phyloP scores from a whole-genome alignment of 805 yeast genomes.

The Komagataella phaffii region DNA sequence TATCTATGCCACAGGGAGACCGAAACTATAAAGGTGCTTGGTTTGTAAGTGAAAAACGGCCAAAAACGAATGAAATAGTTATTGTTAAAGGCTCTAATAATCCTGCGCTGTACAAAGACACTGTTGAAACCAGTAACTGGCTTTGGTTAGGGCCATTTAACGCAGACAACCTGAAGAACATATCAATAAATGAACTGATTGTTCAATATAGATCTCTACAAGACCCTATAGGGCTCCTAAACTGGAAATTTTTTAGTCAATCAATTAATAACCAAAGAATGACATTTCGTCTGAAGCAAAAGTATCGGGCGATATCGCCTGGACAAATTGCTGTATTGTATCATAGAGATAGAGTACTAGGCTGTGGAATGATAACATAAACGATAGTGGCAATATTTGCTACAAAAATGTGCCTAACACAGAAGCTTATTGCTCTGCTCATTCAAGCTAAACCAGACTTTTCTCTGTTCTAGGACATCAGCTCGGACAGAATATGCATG shows the following conservation, averaged over 20 bases:
- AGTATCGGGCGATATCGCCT: slow-evolving; percentile 68
- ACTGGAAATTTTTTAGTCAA: slow-evolving; percentile 7
- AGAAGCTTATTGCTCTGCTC: too few relatives aligned
- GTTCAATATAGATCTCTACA: slow-evolving; percentile 72
- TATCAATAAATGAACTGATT: slow-evolving; percentile 16
- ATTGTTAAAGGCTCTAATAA: slow-evolving; percentile 64
- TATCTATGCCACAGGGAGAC: slow-evolving; percentile 83
- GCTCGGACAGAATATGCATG: too few relatives aligned
- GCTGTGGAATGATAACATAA: slow-evolving; percentile 33
- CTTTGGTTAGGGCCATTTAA: slow-evolving; percentile 27
- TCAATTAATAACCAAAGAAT: slow-evolving; percentile 8
- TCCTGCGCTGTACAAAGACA: slow-evolving; percentile 34
- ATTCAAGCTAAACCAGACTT: too few relatives aligned
- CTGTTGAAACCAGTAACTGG: slow-evolving; percentile 30
- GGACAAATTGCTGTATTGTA: slow-evolving; percentile 82
- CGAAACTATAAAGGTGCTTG: slow-evolving; percentile 66
- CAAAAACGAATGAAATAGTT: slow-evolving; percentile 54
- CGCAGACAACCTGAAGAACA: not conserved
- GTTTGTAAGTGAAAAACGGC: slow-evolving; percentile 69
- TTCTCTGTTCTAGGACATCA: too few relatives aligned
- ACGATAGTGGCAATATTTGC: too few relatives aligned
- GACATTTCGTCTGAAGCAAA: slow-evolving; percentile 24
- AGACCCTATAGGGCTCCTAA: slow-evolving; percentile 27
- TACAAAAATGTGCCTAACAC: too few relatives aligned
- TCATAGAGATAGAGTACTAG: slow-evolving; percentile 50